Conservation (phyloP, 2,329 filamentous ascomycete genomes). For the Colletotrichum liaoningense region DNA sequence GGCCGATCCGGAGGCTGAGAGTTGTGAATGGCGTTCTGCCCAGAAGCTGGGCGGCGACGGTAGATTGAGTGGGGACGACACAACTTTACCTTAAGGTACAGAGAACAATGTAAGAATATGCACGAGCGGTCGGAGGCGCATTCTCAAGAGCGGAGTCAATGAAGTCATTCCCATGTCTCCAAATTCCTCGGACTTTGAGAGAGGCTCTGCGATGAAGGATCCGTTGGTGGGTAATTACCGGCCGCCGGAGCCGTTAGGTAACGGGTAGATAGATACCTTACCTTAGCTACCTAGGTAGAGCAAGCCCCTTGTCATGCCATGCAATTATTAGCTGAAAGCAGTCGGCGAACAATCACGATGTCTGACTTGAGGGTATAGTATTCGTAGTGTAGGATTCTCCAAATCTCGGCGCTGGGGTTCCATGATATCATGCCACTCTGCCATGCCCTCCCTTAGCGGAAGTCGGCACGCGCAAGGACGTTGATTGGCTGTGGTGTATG, state of each 20-base stretch:
- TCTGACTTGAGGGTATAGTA: background rate
- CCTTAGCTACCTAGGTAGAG: no score
- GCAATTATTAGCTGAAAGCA: background rate
- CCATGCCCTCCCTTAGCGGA: conserved; percentile 30
- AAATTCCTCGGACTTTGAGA: background rate
- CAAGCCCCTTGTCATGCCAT: background rate
- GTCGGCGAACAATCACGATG: background rate
- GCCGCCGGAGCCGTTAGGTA: background rate
- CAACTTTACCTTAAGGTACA: no score
- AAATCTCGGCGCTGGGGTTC: conserved; percentile 20
- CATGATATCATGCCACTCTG: conserved; percentile 34
- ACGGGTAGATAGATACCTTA: background rate
- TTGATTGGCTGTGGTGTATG: conserved; percentile 22
- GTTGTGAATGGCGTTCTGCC: conserved; percentile 5
- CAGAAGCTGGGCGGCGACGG: conserved; percentile 27
- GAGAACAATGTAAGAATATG: background rate
- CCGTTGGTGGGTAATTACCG: background rate
- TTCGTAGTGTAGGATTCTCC: conserved; percentile 3
- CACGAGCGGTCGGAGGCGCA: conserved; percentile 21
- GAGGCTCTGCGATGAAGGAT: conserved; percentile 1
- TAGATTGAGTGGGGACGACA: conserved; percentile 10
- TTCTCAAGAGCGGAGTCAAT: conserved; percentile 3
- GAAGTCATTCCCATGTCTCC: conserved; percentile 9
- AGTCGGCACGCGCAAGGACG: conserved; percentile 22
- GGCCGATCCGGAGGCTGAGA: conserved; percentile 26